Conservation (phyloP, 1,284 basidiomycete genomes). For the Vanrija sp. region DNA sequence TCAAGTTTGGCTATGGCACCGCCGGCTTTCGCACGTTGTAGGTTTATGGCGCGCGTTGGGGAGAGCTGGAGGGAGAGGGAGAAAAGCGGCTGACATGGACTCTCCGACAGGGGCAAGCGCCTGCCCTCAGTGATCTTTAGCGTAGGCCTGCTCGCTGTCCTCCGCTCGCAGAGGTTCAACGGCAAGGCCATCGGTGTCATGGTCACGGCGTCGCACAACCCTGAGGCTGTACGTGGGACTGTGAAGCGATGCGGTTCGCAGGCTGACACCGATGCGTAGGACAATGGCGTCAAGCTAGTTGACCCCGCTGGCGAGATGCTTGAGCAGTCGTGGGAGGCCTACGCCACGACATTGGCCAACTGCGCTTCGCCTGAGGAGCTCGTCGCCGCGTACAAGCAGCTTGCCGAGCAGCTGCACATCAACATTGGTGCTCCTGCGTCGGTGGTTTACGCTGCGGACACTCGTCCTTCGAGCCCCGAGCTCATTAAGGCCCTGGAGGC, state of each 20-base stretch:
- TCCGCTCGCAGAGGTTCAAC: constrained; percentile 83
- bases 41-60: constrained; percentile 42
- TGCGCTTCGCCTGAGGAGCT: constrained; percentile 70
- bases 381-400: constrained; percentile 60
- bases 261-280: constrained; percentile 55
- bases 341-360: constrained; percentile 88
- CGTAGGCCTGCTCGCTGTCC: constrained; percentile 82
- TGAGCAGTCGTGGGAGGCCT: constrained; percentile 85
- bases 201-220: constrained; percentile 99
- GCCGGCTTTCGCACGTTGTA: constrained; percentile 91
- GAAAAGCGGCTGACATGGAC: constrained; percentile 1
- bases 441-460: constrained; percentile 90
- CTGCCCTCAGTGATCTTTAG: constrained; percentile 93
- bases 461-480: constrained; percentile 78
- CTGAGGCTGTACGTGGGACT: constrained; percentile 66
- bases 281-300: constrained; percentile 97
- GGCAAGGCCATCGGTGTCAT: constrained; percentile 94
- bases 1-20: constrained; percentile 80
- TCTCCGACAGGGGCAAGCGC: constrained; percentile 59
- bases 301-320: constrained; percentile 99
- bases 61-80: not conserved
- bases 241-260: not conserved
- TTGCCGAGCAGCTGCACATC: constrained; percentile 69
- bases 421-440: constrained; percentile 71
- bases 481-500: constrained; percentile 80